Conservation (phyloP, 225 moss, liverwort and hornwort genomes). For the Lunularia cruciata region DNA sequence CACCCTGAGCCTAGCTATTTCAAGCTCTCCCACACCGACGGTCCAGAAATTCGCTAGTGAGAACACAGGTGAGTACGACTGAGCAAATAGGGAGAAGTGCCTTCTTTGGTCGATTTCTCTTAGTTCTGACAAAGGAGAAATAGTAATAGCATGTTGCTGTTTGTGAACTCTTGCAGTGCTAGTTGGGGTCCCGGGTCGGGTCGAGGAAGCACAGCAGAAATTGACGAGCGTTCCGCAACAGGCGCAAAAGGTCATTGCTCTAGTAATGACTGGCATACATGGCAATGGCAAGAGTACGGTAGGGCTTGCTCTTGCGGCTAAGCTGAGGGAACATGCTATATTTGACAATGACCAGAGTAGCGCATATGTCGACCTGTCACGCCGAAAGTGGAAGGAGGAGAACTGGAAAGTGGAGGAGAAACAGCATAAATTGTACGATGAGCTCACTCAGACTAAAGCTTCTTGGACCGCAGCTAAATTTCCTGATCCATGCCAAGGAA, state of each 20-base stretch:
- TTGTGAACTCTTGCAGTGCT: not conserved
- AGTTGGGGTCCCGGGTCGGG: not conserved
- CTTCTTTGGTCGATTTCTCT: no score
- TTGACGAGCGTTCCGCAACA: not conserved
- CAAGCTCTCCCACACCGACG: no score
- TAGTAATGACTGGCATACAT: not conserved
- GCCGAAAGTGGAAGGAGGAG: not conserved
- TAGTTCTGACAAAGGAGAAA: not conserved
- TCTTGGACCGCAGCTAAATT: no score
- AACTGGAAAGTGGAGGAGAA: not conserved
- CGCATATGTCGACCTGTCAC: no score
- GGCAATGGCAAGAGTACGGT: not conserved
- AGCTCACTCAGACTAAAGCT: not conserved
- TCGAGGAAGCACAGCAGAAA: not conserved
- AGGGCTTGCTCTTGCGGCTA: not conserved
- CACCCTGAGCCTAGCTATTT: not conserved
- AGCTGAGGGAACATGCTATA: not conserved
- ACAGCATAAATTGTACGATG: not conserved
- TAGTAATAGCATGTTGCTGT: not conserved
- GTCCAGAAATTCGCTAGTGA: not conserved
- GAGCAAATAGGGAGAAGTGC: no score
- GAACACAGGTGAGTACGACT: not conserved
- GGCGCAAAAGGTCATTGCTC: not conserved
- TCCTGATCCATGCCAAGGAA: no score
- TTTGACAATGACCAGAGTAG: not conserved